Conservation (phyloP, 305 asterid species). For the Rubia peregrina region DNA sequence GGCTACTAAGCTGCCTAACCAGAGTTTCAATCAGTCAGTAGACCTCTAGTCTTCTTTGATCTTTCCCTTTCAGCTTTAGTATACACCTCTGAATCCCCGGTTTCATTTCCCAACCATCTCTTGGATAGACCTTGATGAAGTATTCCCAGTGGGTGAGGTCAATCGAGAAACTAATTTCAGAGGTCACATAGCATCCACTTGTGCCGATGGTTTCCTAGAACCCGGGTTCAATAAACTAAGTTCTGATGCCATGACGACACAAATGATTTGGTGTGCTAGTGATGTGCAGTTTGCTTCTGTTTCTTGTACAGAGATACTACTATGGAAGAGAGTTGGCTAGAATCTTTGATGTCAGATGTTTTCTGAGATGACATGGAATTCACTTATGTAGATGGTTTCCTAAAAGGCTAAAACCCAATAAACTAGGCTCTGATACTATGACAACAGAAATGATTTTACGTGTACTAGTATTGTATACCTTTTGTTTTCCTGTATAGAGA, state of each 20-base stretch:
- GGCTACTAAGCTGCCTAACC: background rate
- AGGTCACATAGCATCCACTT: background rate
- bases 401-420: background rate
- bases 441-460: background rate
- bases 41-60: background rate
- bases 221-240: background rate
- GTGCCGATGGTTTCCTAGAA: background rate
- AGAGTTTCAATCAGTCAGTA: background rate
- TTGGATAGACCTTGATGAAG: background rate
- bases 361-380: background rate
- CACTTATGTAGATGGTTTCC: background rate
- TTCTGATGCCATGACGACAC: background rate
- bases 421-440: slow-evolving; percentile 1
- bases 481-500: background rate
- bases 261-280: background rate
- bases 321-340: background rate
- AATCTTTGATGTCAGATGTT: background rate
- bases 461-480: background rate
- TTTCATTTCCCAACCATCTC: background rate
- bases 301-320: background rate
- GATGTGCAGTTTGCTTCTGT: background rate
- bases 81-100: background rate
- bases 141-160: background rate
- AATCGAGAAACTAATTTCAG: background rate
- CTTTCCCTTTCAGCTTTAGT: background rate